These are phyloP conservation scores for Leucogyrophana mollusca DNA, from an alignment of 768 basidiomycete species.

Conservation along the genomic window DNA sequence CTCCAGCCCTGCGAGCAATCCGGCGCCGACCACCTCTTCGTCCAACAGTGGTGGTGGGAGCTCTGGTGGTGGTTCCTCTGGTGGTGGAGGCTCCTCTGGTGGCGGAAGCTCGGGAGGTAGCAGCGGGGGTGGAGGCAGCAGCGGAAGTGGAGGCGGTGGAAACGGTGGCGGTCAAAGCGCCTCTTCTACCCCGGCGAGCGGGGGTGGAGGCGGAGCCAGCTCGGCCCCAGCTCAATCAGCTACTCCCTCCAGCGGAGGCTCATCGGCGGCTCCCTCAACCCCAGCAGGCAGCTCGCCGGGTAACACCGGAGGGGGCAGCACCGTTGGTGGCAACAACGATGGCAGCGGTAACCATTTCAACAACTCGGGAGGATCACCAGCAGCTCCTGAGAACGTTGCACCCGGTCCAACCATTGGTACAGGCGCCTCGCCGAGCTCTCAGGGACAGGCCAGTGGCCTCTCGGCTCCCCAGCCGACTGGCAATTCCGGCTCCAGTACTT, in stretches of 20 bases:
- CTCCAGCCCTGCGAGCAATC: constrained; percentile 6
- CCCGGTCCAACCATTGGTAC: neutral
- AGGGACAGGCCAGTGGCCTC: neutral
- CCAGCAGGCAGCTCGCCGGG: neutral
- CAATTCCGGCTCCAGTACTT: neutral
- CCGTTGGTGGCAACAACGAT: neutral
- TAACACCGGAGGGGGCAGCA: neutral
- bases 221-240: neutral
- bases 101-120: neutral
- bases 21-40: constrained; percentile 3
- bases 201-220: constrained; percentile 2
- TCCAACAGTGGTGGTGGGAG: neutral
- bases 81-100: neutral
- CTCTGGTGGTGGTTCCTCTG: constrained; percentile 5
- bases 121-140: neutral
- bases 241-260: neutral
- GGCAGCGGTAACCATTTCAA: neutral
- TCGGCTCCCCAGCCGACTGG: neutral
- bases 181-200: neutral
- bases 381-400: neutral
- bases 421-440: constrained; percentile 1
- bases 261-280: neutral
- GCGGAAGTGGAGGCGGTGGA: neutral
- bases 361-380: neutral
- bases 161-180: neutral